phyloP scores from a whole-genome alignment of 352 stramenopile genomes.

The Bremia lactucae region DNA sequence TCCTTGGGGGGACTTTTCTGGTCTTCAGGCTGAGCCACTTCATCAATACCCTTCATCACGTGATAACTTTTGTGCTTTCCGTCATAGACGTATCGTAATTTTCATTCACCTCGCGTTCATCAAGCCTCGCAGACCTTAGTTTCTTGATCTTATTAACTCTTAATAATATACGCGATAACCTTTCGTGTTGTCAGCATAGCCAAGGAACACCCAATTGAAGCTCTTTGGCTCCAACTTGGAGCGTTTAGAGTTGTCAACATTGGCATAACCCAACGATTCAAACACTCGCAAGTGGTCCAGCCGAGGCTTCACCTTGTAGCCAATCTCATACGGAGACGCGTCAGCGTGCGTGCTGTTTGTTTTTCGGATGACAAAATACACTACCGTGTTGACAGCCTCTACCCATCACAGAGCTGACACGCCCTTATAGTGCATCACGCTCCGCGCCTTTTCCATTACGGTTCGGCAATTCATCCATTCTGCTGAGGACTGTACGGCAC shows the following conservation, averaged over 20 bases:
- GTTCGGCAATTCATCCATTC: neutral
- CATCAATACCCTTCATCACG: neutral
- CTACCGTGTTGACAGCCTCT: neutral
- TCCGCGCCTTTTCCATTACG: neutral
- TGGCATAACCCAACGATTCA: neutral
- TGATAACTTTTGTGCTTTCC: neutral
- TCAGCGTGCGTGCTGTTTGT: neutral
- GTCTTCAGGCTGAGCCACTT: neutral
- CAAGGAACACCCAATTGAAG: conserved; percentile 3
- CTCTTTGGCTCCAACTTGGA: conserved; percentile 3
- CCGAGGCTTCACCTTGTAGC: neutral
- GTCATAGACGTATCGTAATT: neutral
- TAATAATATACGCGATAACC: neutral
- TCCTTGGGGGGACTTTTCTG: neutral
- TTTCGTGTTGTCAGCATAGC: conserved; percentile 3
- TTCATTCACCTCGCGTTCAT: neutral
- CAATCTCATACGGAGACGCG: neutral
- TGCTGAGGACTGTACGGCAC: neutral
- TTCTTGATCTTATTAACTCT: neutral
- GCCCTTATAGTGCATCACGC: neutral
- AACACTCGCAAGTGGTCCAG: neutral
- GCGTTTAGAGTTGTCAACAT: neutral
- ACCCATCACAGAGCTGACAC: neutral
- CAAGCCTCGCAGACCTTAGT: neutral
- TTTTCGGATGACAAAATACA: neutral